Base-by-base conservation (phyloP, 2,329 filamentous ascomycete genomes). In the Beauveria bassiana region DNA sequence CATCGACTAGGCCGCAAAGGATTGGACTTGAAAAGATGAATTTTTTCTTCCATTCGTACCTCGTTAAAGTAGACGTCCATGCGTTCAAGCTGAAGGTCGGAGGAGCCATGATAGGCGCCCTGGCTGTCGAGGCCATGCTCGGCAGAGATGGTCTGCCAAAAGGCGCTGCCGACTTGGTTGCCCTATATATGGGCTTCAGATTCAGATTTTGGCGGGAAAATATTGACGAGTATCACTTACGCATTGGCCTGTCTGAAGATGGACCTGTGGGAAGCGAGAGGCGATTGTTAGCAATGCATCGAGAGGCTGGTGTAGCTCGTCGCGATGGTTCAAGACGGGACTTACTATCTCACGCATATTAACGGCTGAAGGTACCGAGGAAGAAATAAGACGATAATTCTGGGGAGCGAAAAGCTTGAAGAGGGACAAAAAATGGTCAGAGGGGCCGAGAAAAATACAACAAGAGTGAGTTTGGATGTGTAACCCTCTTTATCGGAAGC, bases 121-220 rank as follows among this genome's bases (percentile, higher is more conserved):
- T 91, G 90, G 81, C 90, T 91, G 81, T 98, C 95, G 75, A 99
- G 91, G 75, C 95, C 95, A 79, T 99, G 95, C 86, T 92, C 89
- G 79, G 87, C 86, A 74, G 89, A 91, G 77, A 92, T 92, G 74
- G 83, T 89, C 79, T 93, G 89, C 89, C 95, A 99, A 87, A 99
- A 99, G 81, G 95, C 95, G 84, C 95, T 93, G 93, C 95, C 95
- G 72, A 98, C 96, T 91, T 99, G 95, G 89, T 99, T 98, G 86
- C 95, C 95, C 93, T 97, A 72, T 70, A 62, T 65, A 63, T 71
- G 38, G 24, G 40, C 18, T 9, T 55, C 43, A 45, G 52, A 16
- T 31, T 18, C 12, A 6, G 1, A 18, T 14, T 5, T 8, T 14
- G 6, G n/a, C 3, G 6, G 20, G 14, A 40, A 2, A 16, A 43